Evolutionary conservation across 371 early-diverging fungal species (phyloP).

Genomic region (Dinochytrium kinnereticum): DNA sequence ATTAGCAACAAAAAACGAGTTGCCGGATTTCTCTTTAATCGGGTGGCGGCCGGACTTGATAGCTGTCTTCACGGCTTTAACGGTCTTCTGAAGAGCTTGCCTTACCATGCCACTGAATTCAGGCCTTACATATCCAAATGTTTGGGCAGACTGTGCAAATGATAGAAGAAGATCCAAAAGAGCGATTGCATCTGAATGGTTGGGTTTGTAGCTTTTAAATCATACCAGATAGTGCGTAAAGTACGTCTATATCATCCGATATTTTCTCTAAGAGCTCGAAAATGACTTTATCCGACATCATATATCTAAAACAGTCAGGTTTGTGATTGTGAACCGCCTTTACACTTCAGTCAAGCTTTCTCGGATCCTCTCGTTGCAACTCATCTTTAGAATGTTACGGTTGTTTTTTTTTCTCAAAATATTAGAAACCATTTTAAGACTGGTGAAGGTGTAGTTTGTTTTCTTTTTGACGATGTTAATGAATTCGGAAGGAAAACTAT

Average conservation of each 20-base stretch:
- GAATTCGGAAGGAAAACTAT: conserved; percentile 53
- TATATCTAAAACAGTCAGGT: background rate
- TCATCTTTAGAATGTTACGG: no score
- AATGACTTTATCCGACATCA: conserved; percentile 60
- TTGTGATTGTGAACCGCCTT: background rate
- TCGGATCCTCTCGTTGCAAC: conserved; percentile 78
- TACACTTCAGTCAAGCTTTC: conserved; percentile 77
- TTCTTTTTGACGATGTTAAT: conserved; percentile 65
- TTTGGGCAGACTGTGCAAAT: conserved; percentile 57
- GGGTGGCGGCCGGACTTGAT: conserved; percentile 86
- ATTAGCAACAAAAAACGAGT: conserved; percentile 57
- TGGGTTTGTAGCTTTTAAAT: background rate
- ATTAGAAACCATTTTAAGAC: conserved; percentile 68
- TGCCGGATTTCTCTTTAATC: conserved; percentile 64
- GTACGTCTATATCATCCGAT: conserved; percentile 61
- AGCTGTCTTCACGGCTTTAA: conserved; percentile 49
- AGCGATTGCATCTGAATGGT: conserved; percentile 69
- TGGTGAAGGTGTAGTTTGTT: conserved; percentile 71
- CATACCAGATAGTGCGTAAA: conserved; percentile 70
- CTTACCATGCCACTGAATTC: conserved; percentile 76
- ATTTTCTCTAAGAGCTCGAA: conserved; percentile 64
- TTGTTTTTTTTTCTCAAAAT: no score
- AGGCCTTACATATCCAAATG: conserved; percentile 66
- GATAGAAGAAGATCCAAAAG: conserved; percentile 81
- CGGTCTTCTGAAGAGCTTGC: background rate